Percentiles rank a stretch among this genome's conserved stretches.
These are phyloP conservation scores for Fusarium nygamai DNA, from an alignment of 2,329 filamentous ascomycete genomes.

Conservation along the genomic window DNA sequence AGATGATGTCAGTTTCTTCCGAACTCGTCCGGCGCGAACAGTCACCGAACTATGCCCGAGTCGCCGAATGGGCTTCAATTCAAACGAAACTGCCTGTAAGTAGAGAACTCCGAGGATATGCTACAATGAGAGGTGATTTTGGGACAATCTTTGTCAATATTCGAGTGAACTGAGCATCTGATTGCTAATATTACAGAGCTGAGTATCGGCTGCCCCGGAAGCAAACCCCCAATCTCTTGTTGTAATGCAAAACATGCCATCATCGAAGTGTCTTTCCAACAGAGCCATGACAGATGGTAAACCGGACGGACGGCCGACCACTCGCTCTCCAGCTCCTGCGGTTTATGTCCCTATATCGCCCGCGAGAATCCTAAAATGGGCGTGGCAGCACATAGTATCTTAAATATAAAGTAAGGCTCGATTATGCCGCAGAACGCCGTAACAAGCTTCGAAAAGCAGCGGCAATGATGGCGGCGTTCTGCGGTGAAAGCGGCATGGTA, in stretches of 20 bases:
- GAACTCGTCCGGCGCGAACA: constrained; percentile 33
- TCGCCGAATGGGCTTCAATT: constrained; percentile 13
- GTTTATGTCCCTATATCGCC: constrained; percentile 16
- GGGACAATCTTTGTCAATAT: not conserved
- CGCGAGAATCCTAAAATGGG: not conserved
- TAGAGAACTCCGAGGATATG: not conserved
- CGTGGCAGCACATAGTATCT: not conserved
- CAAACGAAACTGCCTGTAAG: not conserved
- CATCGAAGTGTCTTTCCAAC: not conserved
- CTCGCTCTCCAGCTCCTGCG: not conserved
- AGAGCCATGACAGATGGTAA: not conserved
- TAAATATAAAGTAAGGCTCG: constrained; percentile 12
- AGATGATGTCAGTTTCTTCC: constrained; percentile 42
- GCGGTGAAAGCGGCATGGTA: constrained; percentile 12
- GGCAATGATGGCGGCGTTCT: constrained; percentile 25
- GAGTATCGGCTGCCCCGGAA: not conserved
- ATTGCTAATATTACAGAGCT: constrained; percentile 2
- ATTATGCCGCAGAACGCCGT: constrained; percentile 25
- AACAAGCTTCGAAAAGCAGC: not conserved
- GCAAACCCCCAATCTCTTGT: not conserved
- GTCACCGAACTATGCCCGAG: constrained; percentile 47
- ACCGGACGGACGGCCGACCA: not conserved
- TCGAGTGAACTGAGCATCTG: not conserved
- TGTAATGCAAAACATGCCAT: not conserved
- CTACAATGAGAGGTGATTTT: not conserved